These are phyloP conservation scores for Vanilla planifolia DNA, from an alignment of 106 monocot species.

Conservation along the genomic window DNA sequence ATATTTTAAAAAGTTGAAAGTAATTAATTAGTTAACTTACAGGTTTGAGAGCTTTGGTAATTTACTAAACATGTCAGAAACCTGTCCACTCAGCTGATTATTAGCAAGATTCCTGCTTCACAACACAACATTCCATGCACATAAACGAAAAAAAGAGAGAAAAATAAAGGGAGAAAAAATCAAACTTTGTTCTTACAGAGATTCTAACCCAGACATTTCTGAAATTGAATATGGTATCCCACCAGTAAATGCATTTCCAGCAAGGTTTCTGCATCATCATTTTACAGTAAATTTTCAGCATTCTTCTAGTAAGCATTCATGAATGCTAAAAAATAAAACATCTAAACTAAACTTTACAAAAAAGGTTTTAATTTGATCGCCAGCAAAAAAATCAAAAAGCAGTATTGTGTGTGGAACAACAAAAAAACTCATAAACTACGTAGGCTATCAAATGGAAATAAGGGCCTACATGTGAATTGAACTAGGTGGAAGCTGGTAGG, in stretches of 20 bases:
- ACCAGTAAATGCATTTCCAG: constrained; percentile 77
- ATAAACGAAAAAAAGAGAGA: background rate
- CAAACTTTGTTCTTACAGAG: constrained; percentile 44
- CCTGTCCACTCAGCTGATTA: constrained; percentile 85
- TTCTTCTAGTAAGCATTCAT: background rate
- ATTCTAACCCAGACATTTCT: constrained; percentile 76
- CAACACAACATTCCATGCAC: constrained; percentile 3
- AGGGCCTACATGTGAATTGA: constrained; percentile 57
- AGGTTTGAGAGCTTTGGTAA: constrained; percentile 56
- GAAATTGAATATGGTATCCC: constrained; percentile 92
- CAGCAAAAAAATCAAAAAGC: background rate
- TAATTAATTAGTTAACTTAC: constrained; percentile 45
- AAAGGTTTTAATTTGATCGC: background rate
- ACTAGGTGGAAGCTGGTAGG: constrained; percentile 97
- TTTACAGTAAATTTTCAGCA: background rate
- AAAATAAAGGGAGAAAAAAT: constrained; percentile 11
- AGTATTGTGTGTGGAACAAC: background rate
- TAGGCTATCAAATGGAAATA: background rate
- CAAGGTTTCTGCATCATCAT: constrained; percentile 55
- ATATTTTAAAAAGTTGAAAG: background rate
- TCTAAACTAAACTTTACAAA: background rate
- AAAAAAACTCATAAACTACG: background rate
- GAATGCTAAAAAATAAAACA: background rate
- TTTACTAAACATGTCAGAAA: constrained; percentile 87
- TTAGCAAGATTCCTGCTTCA: constrained; percentile 68